These are phyloP conservation scores for Lactifluus piperatus DNA, from an alignment of 768 basidiomycete species.

Conservation along the genomic window DNA sequence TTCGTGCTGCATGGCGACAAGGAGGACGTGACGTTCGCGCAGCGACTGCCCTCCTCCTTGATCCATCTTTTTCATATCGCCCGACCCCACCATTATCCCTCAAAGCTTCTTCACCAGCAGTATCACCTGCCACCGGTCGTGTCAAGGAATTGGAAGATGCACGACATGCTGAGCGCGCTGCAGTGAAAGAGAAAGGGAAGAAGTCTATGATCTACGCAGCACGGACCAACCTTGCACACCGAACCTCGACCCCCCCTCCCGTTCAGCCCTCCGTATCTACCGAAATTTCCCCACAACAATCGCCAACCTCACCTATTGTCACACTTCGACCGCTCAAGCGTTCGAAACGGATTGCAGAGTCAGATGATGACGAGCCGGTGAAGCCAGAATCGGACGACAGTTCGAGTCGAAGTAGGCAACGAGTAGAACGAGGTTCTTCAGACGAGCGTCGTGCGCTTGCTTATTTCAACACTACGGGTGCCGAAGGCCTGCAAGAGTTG, in stretches of 20 bases:
- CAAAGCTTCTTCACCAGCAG: slow-evolving; percentile 10
- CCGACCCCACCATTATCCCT: slow-evolving; percentile 13
- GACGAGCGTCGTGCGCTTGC: slow-evolving; percentile 48
- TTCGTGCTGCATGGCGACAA: slow-evolving; percentile 62
- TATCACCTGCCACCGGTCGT: slow-evolving; percentile 41
- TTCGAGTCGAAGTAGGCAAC: slow-evolving; percentile 27
- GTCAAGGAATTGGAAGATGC: slow-evolving; percentile 69
- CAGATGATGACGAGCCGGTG: slow-evolving; percentile 55
- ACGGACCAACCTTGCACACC: slow-evolving; percentile 37
- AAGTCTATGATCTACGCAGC: slow-evolving; percentile 79
- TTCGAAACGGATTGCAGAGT: slow-evolving; percentile 49
- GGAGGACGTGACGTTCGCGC: slow-evolving; percentile 51
- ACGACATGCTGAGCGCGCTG: slow-evolving; percentile 54
- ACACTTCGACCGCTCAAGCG: slow-evolving; percentile 40
- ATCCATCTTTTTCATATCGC: slow-evolving; percentile 38
- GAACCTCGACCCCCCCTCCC: slow-evolving; percentile 31
- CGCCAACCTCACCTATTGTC: slow-evolving; percentile 36
- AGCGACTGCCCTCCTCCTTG: slow-evolving; percentile 50
- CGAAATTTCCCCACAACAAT: slow-evolving; percentile 31
- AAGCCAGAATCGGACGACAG: slow-evolving; percentile 45
- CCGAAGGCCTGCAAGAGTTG: slow-evolving; percentile 62
- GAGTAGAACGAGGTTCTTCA: slow-evolving; percentile 28
- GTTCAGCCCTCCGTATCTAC: slow-evolving; percentile 32
- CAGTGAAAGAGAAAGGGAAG: slow-evolving; percentile 66
- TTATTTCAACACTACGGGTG: slow-evolving; percentile 57